These are phyloP conservation scores for Annulohypoxylon maeteangense DNA, from an alignment of 495 filamentous ascomycete species.

Conservation along the genomic window DNA sequence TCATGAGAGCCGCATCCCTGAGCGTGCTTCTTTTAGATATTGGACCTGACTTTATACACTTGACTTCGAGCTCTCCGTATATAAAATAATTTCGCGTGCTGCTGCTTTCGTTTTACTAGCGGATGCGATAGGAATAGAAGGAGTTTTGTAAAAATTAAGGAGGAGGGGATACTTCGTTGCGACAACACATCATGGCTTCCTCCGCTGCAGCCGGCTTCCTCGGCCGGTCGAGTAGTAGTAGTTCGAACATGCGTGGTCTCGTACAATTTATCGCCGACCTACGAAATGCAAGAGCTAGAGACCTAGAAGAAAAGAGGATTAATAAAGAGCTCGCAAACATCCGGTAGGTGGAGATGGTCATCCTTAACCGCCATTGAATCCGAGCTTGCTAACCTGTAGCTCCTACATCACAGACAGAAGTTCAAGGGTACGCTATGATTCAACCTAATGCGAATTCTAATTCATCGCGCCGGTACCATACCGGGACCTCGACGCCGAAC, in stretches of 20 bases:
- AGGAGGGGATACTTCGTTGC: conserved; percentile 33
- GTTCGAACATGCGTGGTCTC: conserved; percentile 82
- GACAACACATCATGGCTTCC: conserved; percentile 59
- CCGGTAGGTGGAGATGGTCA: conserved; percentile 60
- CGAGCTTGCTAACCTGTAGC: conserved; percentile 36
- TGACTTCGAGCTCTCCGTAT: conserved; percentile 25
- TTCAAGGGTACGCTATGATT: conserved; percentile 70
- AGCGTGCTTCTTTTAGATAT: conserved; percentile 47
- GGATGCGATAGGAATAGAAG: conserved; percentile 39
- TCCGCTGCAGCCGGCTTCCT: conserved; percentile 66
- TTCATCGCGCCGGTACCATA: conserved; percentile 20
- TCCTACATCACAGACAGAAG: conserved; percentile 66
- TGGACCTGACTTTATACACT: conserved; percentile 16
- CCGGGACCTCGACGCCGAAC: conserved; percentile 34
- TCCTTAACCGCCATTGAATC: conserved; percentile 16
- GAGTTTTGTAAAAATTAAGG: conserved; percentile 36
- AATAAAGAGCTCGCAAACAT: conserved; percentile 99
- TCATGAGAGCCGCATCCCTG: conserved; percentile 48
- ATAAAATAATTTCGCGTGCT: conserved; percentile 28
- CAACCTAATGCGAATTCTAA: conserved; percentile 8
- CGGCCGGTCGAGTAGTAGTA: conserved; percentile 68
- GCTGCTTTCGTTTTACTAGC: conserved; percentile 5
- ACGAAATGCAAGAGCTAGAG: conserved; percentile 91
- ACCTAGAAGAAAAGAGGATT: conserved; percentile 98
- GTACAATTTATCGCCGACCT: conserved; percentile 99